A percentile compares a stretch with the other conserved stretches of the same genome.
Evolutionary conservation across 805 yeast species (phyloP).

Genomic region (Wickerhamomyces canadensis): DNA sequence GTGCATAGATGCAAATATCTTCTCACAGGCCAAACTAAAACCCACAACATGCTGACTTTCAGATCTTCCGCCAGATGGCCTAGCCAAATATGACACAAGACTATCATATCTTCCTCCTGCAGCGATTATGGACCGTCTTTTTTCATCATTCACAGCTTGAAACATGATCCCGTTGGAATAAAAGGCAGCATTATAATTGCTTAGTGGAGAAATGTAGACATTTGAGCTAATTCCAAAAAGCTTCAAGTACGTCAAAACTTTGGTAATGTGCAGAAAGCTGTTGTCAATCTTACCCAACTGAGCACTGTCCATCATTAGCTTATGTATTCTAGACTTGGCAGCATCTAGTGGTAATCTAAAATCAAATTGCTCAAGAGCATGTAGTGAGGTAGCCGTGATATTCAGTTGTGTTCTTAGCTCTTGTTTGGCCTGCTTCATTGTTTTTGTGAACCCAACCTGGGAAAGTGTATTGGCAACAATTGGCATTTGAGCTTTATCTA

Average conservation of each 20-base stretch:
- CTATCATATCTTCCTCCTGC: constrained; percentile 94
- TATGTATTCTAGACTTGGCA: constrained; percentile 57
- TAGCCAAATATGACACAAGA: constrained; percentile 60
- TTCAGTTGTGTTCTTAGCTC: constrained; percentile 61
- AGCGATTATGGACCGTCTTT: constrained; percentile 48
- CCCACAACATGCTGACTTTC: constrained; percentile 69
- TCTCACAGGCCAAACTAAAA: constrained; percentile 74
- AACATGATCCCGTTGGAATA: constrained; percentile 84
- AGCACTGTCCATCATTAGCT: constrained; percentile 71
- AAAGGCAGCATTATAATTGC: constrained; percentile 76
- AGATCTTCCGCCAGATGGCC: constrained; percentile 37
- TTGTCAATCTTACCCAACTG: constrained; percentile 54
- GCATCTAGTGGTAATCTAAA: constrained; percentile 65
- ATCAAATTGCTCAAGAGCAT: constrained; percentile 76
- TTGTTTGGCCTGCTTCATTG: constrained; percentile 51
- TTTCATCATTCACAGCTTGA: constrained; percentile 69
- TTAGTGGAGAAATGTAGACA: constrained; percentile 70
- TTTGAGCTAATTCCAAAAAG: constrained; percentile 54
- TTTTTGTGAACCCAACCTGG: constrained; percentile 65
- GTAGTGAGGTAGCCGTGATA: constrained; percentile 74
- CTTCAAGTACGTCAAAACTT: constrained; percentile 48
- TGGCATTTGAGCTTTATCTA: constrained; percentile 66
- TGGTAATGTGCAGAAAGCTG: constrained; percentile 54
- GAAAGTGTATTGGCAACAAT: constrained; percentile 70
- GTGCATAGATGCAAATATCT: constrained; percentile 47